phyloP scores from a whole-genome alignment of 371 early-diverging fungal species.

The Saksenaea oblongispora region DNA sequence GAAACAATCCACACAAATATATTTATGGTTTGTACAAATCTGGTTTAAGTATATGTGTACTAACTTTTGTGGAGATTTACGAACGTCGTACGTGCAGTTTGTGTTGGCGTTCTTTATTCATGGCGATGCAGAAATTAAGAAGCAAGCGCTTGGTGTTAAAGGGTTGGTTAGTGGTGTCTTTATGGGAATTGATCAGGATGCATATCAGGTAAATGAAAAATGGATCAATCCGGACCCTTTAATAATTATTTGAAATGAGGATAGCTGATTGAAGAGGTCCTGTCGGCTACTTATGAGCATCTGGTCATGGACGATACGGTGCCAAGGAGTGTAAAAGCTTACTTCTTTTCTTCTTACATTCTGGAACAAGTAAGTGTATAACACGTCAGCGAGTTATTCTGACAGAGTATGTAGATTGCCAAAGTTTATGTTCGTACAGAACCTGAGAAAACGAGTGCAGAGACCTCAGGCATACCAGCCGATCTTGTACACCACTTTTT shows the following conservation, averaged over 20 bases:
- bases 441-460: slow-evolving; percentile 28
- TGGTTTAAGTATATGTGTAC: not conserved
- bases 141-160: slow-evolving; percentile 68
- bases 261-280: slow-evolving; percentile 63
- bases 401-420: slow-evolving; percentile 35
- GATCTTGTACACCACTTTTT: slow-evolving; percentile 73
- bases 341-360: slow-evolving; percentile 69
- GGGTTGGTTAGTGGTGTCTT: slow-evolving; percentile 68
- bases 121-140: slow-evolving; percentile 70
- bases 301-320: slow-evolving; percentile 69
- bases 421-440: slow-evolving; percentile 61
- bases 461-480: slow-evolving; percentile 55
- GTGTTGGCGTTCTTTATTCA: slow-evolving; percentile 75
- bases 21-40: slow-evolving; percentile 33
- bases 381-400: not conserved
- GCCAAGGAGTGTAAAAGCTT: slow-evolving; percentile 53
- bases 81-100: slow-evolving; percentile 74
- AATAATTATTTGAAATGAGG: not conserved
- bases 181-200: slow-evolving; percentile 66
- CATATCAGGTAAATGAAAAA: slow-evolving; percentile 51
- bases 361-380: slow-evolving; percentile 55
- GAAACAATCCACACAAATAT: slow-evolving; percentile 42
- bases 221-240: not conserved
- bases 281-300: slow-evolving; percentile 56
- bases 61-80: slow-evolving; percentile 31